A percentile compares a stretch with the other conserved stretches of the same genome.
These are phyloP conservation scores for Cadophora sp. DNA, from an alignment of 2,329 filamentous ascomycete species.

Conservation along the genomic window DNA sequence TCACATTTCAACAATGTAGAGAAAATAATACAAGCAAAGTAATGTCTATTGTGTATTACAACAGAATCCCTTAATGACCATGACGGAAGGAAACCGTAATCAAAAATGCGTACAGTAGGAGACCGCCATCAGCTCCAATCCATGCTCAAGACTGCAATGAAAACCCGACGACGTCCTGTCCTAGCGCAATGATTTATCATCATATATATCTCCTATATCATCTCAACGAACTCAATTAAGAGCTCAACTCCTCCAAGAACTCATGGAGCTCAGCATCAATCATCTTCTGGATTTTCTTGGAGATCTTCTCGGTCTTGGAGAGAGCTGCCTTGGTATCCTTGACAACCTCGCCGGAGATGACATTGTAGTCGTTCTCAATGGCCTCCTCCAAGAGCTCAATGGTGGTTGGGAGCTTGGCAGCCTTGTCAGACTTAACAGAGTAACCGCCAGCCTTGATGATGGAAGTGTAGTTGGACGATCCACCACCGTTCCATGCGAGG, in stretches of 20 bases:
- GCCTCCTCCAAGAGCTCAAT: conserved; percentile 67
- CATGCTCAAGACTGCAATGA: conserved; percentile 41
- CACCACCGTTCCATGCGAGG: conserved; percentile 98
- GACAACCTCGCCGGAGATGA: conserved; percentile 63
- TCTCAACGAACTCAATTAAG: conserved; percentile 33
- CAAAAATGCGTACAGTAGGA: conserved; percentile 42
- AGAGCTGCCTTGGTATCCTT: conserved; percentile 60
- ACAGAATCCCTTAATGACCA: conserved; percentile 19
- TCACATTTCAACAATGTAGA: conserved; percentile 21
- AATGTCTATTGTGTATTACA: conserved; percentile 25
- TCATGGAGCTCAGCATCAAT: conserved; percentile 67
- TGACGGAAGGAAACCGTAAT: conserved; percentile 43
- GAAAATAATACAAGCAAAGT: conserved; percentile 22
- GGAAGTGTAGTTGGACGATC: conserved; percentile 85
- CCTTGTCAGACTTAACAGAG: conserved; percentile 56
- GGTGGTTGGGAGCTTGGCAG: conserved; percentile 56
- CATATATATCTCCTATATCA: conserved; percentile 31
- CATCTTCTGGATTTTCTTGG: conserved; percentile 67
- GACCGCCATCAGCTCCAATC: conserved; percentile 41
- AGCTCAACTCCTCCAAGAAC: conserved; percentile 59
- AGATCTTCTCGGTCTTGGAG: conserved; percentile 65
- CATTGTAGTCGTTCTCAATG: conserved; percentile 62
- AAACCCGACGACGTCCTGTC: conserved; percentile 26
- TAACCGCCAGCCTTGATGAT: conserved; percentile 80
- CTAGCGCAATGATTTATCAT: conserved; percentile 34